These are phyloP conservation scores for Vinca minor DNA, from an alignment of 257 asterid species.

Conservation along the genomic window DNA sequence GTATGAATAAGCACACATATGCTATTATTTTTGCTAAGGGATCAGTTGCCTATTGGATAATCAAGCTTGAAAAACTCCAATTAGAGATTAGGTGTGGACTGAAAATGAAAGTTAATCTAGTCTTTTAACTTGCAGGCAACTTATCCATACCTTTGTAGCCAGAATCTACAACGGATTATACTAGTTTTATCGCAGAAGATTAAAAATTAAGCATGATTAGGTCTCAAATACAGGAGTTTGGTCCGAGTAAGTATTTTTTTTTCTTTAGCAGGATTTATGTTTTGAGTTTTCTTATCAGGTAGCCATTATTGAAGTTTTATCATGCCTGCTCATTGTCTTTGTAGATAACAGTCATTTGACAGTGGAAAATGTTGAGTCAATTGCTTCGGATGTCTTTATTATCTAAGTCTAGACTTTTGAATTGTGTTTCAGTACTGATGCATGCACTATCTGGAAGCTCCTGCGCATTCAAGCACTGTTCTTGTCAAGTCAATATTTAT, in stretches of 20 bases:
- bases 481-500: too few species aligned
- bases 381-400: not conserved
- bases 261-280: too few species aligned
- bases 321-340: not conserved
- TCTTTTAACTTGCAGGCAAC: not conserved
- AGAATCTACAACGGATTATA: not conserved
- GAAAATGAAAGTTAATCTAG: too few species aligned
- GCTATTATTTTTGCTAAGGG: not conserved
- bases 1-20: not conserved
- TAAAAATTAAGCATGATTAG: too few species aligned
- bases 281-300: too few species aligned
- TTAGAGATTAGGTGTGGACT: not conserved
- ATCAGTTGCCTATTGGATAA: not conserved
- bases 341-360: too few species aligned
- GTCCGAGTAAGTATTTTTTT: too few species aligned
- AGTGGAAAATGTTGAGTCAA: too few species aligned
- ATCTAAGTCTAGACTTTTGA: not conserved
- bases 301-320: not conserved
- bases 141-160: conserved; percentile 3
- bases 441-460: not conserved
- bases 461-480: too few species aligned
- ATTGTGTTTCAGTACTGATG: not conserved
- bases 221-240: too few species aligned
- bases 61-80: not conserved
- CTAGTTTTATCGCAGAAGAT: too few species aligned